A percentile compares a stretch with the other conserved stretches of the same genome.
Evolutionary conservation across 2,329 filamentous ascomycete genomes (phyloP).

Genomic region (Paraphoma chrysanthemicola): DNA sequence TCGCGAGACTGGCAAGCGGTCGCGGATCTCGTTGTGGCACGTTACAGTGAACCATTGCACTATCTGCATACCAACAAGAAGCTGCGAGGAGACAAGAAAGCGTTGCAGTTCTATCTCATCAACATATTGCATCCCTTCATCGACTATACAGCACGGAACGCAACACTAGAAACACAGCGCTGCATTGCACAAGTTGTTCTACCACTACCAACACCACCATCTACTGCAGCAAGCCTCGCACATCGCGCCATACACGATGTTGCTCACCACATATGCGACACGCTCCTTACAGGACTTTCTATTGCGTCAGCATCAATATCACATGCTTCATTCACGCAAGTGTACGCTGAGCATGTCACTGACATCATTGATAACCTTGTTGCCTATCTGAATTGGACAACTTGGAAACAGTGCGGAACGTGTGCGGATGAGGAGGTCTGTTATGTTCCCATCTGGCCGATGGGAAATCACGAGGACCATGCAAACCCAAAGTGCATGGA

Average conservation of each 20-base stretch:
- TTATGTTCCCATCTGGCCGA: conserved; percentile 70
- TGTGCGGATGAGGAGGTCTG: conserved; percentile 65
- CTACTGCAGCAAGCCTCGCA: conserved; percentile 34
- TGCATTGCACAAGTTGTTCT: conserved; percentile 58
- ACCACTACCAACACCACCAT: conserved; percentile 1
- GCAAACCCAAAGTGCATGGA: conserved; percentile 54
- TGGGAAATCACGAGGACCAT: conserved; percentile 63
- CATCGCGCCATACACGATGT: conserved; percentile 40
- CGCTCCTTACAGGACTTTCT: conserved; percentile 34
- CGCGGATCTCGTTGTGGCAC: conserved; percentile 68
- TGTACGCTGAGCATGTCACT: conserved; percentile 29
- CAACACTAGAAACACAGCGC: conserved; percentile 50
- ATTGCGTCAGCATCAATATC: conserved; percentile 8
- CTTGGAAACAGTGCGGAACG: conserved; percentile 63
- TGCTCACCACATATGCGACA: conserved; percentile 41
- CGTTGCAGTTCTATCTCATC: conserved; percentile 34
- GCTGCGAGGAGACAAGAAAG: conserved; percentile 23
- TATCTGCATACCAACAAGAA: conserved; percentile 27
- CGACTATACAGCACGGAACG: conserved; percentile 44
- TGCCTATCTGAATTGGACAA: conserved; percentile 63
- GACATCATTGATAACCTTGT: conserved; percentile 52
- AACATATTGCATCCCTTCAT: conserved; percentile 48
- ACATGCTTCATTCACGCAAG: not conserved
- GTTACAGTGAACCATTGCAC: conserved; percentile 66
- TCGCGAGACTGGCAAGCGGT: conserved; percentile 69